Conservation (phyloP, 148 eudicot species). For the Chenopodium berlandieri region DNA sequence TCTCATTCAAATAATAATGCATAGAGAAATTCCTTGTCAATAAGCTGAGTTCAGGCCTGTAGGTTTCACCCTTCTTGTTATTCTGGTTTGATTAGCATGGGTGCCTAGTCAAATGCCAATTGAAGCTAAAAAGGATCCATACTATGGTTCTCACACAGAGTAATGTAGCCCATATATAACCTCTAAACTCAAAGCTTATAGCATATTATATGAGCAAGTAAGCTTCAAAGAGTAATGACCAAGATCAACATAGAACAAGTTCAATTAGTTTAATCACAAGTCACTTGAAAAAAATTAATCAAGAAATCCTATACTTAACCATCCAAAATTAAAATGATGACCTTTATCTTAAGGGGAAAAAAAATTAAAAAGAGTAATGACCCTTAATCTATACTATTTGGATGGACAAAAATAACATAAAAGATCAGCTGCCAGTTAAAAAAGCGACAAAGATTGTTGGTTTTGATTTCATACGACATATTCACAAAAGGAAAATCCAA, state of each 20-base stretch:
- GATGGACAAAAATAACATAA: too few species aligned
- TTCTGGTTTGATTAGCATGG: slow-evolving; percentile 41
- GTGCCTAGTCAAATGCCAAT: slow-evolving; percentile 26
- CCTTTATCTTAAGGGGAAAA: too few species aligned
- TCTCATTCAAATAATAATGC: slow-evolving; percentile 40
- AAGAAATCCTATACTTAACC: neutral
- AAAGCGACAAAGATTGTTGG: neutral
- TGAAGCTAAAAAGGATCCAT: neutral
- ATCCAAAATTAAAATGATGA: neutral
- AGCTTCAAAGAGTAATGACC: neutral
- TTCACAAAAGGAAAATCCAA: neutral
- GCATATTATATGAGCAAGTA: neutral
- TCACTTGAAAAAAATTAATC: neutral
- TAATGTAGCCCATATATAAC: neutral
- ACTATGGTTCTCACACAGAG: neutral
- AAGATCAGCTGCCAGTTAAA: neutral
- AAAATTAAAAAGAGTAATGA: neutral
- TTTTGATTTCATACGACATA: neutral
- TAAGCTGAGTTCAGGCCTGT: slow-evolving; percentile 36
- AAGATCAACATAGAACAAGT: neutral
- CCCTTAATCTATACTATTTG: neutral
- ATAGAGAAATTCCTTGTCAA: slow-evolving; percentile 35
- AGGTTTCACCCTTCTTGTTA: slow-evolving; percentile 32
- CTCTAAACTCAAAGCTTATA: slow-evolving; percentile 9
- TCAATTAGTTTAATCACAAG: neutral